Base-by-base conservation (phyloP, 2,329 filamentous ascomycete species). In the Penicillium expansum region DNA sequence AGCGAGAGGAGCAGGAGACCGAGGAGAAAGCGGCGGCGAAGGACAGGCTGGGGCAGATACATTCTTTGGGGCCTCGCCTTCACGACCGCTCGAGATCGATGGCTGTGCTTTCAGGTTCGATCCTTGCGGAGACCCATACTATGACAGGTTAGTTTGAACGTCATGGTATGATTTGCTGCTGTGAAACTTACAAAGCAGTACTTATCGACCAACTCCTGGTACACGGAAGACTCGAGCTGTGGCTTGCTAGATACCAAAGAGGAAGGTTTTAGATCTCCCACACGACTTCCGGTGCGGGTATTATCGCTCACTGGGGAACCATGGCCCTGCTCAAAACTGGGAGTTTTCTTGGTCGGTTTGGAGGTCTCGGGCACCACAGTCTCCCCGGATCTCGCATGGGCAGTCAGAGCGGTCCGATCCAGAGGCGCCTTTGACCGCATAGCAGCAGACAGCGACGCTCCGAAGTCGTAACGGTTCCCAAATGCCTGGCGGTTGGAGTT, bases 171-270 rank as follows among this genome's bases (percentile, higher is more conserved):
- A 14, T 24, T 33, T 33, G 29, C n/a, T 29, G 38, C 53, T 10
- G n/a, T 52, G 22, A 42, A 83, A 96, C 93, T 86, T 93, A 97
- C 93, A 86, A 97, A 99, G 83, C 94, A 99, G 83, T 96, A 99
- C 81, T 96, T 97, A 81, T 96, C 92, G 76, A 99, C 89, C 64
- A 99, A 84, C 78, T 99, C 94, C 77, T 95, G 91, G 75, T 99
- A 97, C 58, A 93, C 92, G 59, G 91, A 87, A 62, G 92, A 95
- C 59, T 92, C 85, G 64, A 96, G 87, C 69, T 84, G 82, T 43
- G 87, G 86, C 69, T 88, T 86, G 69, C 84, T 83, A 38, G 82
- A 79, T 14, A 82, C 78, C 66, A 80, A 81, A 72, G 70, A 83
- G 79, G 77, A 83, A 70, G 75, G 84, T 52, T 81, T 77, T 64